Evolutionary conservation across 495 filamentous ascomycete species (phyloP).

Genomic region (Aspergillus nanangensis): DNA sequence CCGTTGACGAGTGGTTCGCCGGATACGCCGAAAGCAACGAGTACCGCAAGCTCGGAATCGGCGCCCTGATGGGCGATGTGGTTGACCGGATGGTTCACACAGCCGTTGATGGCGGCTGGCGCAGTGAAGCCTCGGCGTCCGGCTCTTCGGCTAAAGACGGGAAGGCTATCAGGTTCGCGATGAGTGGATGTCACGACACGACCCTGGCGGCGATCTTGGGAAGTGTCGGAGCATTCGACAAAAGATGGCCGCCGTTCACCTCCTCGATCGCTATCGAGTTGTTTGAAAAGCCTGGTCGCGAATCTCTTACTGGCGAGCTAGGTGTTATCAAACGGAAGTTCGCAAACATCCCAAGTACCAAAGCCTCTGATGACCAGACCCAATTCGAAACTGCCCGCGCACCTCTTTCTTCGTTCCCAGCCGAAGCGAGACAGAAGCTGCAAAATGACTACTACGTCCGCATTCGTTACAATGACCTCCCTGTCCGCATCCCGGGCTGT

Average conservation of each 20-base stretch:
- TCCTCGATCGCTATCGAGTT: conserved; percentile 89
- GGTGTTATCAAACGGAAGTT: conserved; percentile 21
- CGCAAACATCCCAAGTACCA: too few relatives aligned
- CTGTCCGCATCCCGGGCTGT: conserved; percentile 79
- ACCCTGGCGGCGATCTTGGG: conserved; percentile 77
- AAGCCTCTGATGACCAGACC: too few relatives aligned
- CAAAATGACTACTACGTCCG: conserved; percentile 84
- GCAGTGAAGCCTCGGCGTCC: conserved; percentile 52
- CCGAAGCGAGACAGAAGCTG: conserved; percentile 43
- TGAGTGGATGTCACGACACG: conserved; percentile 93
- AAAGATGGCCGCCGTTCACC: conserved; percentile 86
- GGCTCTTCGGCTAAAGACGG: conserved; percentile 36
- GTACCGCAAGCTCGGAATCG: conserved; percentile 84
- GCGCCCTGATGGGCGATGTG: conserved; percentile 76
- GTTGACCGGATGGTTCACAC: conserved; percentile 77
- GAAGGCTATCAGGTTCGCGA: conserved; percentile 59
- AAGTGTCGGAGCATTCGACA: conserved; percentile 73
- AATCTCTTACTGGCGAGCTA: conserved; percentile 1
- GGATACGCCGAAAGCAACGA: conserved; percentile 81
- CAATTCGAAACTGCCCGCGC: conserved; percentile 32
- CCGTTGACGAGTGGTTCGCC: conserved; percentile 88
- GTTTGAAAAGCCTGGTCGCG: conserved; percentile 50
- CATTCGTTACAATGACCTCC: conserved; percentile 84
- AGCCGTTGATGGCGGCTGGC: conserved; percentile 55
- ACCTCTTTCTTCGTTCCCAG: conserved; percentile 26